Percentiles rank a stretch among this genome's conserved stretches.
Evolutionary conservation across 495 filamentous ascomycete genomes (phyloP).

Genomic region (Xylaria flabelliformis): DNA sequence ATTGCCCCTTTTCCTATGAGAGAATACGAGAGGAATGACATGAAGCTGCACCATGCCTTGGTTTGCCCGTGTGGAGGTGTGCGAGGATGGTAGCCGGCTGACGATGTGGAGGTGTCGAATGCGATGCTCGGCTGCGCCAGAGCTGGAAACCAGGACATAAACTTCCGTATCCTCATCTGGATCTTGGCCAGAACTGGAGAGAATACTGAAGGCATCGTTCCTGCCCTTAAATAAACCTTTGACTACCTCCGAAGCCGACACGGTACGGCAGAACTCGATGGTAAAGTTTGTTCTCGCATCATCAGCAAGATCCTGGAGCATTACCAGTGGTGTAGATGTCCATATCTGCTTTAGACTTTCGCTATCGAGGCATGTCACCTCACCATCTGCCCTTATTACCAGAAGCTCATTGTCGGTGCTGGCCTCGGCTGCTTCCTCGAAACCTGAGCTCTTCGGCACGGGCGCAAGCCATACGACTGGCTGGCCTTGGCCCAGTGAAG

Average conservation of each 20-base stretch:
- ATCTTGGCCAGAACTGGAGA: slow-evolving; percentile 42
- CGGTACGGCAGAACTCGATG: slow-evolving; percentile 50
- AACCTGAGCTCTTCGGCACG: slow-evolving; percentile 7
- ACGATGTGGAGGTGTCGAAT: slow-evolving; percentile 55
- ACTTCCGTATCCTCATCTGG: slow-evolving; percentile 47
- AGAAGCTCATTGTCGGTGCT: slow-evolving; percentile 39
- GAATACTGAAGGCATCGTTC: slow-evolving; percentile 46
- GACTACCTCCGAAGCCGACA: slow-evolving; percentile 48
- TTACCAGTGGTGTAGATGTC: slow-evolving; percentile 41
- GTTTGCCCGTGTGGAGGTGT: slow-evolving; percentile 27
- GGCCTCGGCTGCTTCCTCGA: not conserved
- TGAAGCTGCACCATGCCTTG: slow-evolving; percentile 41
- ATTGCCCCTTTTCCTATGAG: not conserved
- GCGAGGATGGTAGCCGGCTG: slow-evolving; percentile 43
- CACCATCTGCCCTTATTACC: slow-evolving; percentile 48
- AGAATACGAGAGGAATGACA: slow-evolving; percentile 31
- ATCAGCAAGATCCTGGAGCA: slow-evolving; percentile 46
- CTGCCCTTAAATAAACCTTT: slow-evolving; percentile 52
- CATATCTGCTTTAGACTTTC: slow-evolving; percentile 51
- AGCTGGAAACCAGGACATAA: slow-evolving; percentile 51
- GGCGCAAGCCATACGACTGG: slow-evolving; percentile 36
- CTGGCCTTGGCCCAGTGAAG: slow-evolving; percentile 31
- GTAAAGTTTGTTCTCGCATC: slow-evolving; percentile 36
- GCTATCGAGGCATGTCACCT: slow-evolving; percentile 46
- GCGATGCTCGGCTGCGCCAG: slow-evolving; percentile 23